These are phyloP conservation scores for Globisporangium uncinulatum DNA, from an alignment of 352 stramenopile genomes.

Conservation along the genomic window DNA sequence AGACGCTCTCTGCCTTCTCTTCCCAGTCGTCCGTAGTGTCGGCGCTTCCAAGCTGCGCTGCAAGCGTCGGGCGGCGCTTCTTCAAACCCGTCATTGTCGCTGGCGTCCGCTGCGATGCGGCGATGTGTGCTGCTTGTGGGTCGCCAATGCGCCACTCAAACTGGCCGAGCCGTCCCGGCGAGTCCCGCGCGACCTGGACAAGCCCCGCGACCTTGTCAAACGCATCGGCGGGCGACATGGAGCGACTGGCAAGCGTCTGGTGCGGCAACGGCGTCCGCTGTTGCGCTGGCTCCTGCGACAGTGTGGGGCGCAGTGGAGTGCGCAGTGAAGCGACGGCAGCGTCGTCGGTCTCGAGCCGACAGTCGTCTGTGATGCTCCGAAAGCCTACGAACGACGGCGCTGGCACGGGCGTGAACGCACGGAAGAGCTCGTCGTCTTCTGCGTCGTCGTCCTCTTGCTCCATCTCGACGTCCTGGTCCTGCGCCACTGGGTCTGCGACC, in stretches of 20 bases:
- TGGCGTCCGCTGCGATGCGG: neutral
- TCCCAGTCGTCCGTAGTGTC: neutral
- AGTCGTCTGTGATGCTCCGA: slow-evolving; percentile 13
- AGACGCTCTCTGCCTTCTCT: neutral
- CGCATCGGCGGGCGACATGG: slow-evolving; percentile 49
- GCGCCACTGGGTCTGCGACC: slow-evolving; percentile 4
- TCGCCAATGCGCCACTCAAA: slow-evolving; percentile 42
- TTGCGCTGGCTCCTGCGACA: slow-evolving; percentile 20
- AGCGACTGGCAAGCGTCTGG: slow-evolving; percentile 17
- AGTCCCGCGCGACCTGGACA: slow-evolving; percentile 38
- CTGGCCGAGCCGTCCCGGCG: slow-evolving; percentile 53
- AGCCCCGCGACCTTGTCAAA: slow-evolving; percentile 51
- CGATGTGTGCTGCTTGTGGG: neutral
- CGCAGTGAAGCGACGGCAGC: slow-evolving; percentile 17
- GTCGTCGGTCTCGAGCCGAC: neutral
- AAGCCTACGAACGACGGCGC: slow-evolving; percentile 2
- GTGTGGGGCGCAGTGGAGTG: slow-evolving; percentile 35
- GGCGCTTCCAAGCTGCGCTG: slow-evolving; percentile 4
- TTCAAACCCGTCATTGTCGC: neutral
- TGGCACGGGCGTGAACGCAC: slow-evolving; percentile 14
- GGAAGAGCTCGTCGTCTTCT: neutral
- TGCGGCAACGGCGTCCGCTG: slow-evolving; percentile 13
- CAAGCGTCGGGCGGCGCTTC: slow-evolving; percentile 3
- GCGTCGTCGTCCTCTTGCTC: neutral
- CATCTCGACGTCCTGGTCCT: slow-evolving; percentile 2